Evolutionary conservation across 768 basidiomycete genomes (phyloP).

Genomic region (Xerocomellus amylosporus): DNA sequence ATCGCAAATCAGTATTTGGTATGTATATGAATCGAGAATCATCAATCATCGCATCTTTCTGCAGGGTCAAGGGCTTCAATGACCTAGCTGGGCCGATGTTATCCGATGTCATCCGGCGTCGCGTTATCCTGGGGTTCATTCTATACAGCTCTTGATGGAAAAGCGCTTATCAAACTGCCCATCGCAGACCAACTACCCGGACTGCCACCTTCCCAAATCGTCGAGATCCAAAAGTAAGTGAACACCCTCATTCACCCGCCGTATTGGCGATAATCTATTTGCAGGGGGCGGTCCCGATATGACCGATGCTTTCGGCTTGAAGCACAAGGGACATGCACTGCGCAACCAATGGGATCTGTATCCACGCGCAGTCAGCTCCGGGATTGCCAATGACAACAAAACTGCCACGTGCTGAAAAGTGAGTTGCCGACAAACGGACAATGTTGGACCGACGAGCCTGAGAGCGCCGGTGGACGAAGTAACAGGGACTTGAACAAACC

Average conservation of each 20-base stretch:
- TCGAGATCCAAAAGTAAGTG: neutral
- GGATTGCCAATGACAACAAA: neutral
- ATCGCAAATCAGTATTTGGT: neutral
- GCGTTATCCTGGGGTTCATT: neutral
- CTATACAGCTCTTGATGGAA: neutral
- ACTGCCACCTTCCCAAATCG: neutral
- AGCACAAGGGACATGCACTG: neutral
- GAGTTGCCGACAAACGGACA: neutral
- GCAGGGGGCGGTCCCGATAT: neutral
- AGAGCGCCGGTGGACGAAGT: slow-evolving; percentile 1
- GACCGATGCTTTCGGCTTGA: neutral
- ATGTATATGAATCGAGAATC: neutral
- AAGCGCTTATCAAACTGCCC: neutral
- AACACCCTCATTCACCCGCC: slow-evolving; percentile 2
- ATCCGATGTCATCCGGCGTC: neutral
- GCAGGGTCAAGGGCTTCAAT: neutral
- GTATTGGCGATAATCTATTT: slow-evolving; percentile 1
- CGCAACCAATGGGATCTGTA: neutral
- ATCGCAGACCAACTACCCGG: neutral
- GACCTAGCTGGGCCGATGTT: neutral
- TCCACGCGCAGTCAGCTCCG: slow-evolving; percentile 1
- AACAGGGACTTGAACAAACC: slow-evolving; percentile 3
- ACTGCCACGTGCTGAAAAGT: neutral
- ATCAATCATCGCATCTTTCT: neutral
- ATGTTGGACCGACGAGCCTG: neutral